Conservation (phyloP, 2,329 filamentous ascomycete species). For the Stagonosporopsis rhizophila region DNA sequence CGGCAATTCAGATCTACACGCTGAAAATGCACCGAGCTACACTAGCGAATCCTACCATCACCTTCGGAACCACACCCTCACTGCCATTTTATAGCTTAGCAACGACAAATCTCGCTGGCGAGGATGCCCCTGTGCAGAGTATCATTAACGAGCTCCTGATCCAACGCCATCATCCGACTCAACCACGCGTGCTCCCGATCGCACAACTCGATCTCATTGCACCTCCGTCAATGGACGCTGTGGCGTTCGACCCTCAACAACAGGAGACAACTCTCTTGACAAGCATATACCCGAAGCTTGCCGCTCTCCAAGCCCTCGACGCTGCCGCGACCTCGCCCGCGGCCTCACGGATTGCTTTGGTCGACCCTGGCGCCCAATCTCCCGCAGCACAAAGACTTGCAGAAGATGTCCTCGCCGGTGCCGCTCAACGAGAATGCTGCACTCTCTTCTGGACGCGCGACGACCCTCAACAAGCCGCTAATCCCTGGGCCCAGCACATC, state of each 20-base stretch:
- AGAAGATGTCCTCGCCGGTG: slow-evolving; percentile 65
- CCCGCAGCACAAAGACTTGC: slow-evolving; percentile 67
- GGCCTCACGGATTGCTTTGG: slow-evolving; percentile 63
- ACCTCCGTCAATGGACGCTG: slow-evolving; percentile 44
- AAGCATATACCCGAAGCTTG: slow-evolving; percentile 57
- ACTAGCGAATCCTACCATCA: slow-evolving; percentile 55
- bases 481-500: slow-evolving; percentile 48
- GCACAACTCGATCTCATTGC: slow-evolving; percentile 48
- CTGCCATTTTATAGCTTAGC: slow-evolving; percentile 73
- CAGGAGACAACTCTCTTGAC: slow-evolving; percentile 46
- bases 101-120: slow-evolving; percentile 60
- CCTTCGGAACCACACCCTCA: slow-evolving; percentile 71
- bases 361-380: slow-evolving; percentile 71
- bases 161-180: slow-evolving; percentile 49
- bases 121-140: slow-evolving; percentile 59
- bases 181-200: slow-evolving; percentile 49
- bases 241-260: slow-evolving; percentile 37
- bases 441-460: slow-evolving; percentile 70
- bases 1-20: slow-evolving; percentile 47
- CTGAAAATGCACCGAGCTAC: slow-evolving; percentile 55
- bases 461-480: slow-evolving; percentile 45
- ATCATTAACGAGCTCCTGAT: slow-evolving; percentile 50
- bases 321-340: slow-evolving; percentile 54
- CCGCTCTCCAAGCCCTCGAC: slow-evolving; percentile 56
- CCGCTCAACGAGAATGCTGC: slow-evolving; percentile 73